Evolutionary conservation across 768 basidiomycete species (phyloP).

Genomic region (Rhizopogon rudus): DNA sequence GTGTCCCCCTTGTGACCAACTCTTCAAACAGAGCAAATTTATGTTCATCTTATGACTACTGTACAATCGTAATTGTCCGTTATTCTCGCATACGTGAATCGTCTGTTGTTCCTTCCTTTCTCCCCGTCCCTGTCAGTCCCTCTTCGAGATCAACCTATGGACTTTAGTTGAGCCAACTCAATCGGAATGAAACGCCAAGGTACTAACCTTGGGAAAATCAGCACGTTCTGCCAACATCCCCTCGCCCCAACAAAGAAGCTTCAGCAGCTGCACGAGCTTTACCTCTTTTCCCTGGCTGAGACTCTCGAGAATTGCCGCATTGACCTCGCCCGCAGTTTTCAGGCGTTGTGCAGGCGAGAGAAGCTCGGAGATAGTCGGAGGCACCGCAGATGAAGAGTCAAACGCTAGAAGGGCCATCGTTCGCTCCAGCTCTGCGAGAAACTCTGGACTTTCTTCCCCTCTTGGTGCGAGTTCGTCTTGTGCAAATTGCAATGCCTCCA

Average conservation of each 20-base stretch:
- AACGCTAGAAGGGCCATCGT: constrained; percentile 93
- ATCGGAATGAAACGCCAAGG: constrained; percentile 12
- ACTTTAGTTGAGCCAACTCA: constrained; percentile 20
- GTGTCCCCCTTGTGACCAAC: background rate
- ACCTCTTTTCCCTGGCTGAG: constrained; percentile 91
- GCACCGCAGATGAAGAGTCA: constrained; percentile 47
- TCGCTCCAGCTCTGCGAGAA: constrained; percentile 84
- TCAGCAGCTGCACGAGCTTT: constrained; percentile 77
- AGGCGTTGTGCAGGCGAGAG: constrained; percentile 83
- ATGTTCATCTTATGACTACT: too few species aligned
- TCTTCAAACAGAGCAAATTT: background rate
- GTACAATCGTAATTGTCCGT: background rate
- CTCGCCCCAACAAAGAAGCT: constrained; percentile 88
- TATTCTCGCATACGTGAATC: constrained; percentile 19
- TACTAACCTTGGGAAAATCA: constrained; percentile 71
- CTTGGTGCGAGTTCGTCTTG: constrained; percentile 92
- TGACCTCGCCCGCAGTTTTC: constrained; percentile 95
- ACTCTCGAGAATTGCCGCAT: constrained; percentile 90
- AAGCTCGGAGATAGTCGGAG: constrained; percentile 70
- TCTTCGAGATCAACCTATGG: constrained; percentile 26
- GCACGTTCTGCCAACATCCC: constrained; percentile 67
- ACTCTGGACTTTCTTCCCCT: constrained; percentile 92
- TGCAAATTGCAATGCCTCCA: constrained; percentile 85
- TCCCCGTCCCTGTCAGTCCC: constrained; percentile 13
- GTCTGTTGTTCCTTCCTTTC: constrained; percentile 1